Percentiles rank a stretch among this genome's conserved stretches.
Conservation (phyloP, 306 rosid species). For the Citrullus amarus region DNA sequence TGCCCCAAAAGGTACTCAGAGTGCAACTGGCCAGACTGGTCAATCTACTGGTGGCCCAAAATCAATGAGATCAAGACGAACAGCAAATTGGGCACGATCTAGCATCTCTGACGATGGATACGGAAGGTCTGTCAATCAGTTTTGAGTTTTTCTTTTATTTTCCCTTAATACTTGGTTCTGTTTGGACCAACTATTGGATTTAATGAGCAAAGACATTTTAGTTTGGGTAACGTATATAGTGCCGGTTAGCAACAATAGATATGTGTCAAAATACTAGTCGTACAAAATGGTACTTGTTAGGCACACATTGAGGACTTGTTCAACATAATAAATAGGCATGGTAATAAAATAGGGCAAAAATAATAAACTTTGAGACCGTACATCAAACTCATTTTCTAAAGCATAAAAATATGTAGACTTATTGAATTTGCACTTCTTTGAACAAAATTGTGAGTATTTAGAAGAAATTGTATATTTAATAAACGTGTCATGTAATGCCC, state of each 20-base stretch:
- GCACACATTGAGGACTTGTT: background rate
- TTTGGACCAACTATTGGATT: background rate
- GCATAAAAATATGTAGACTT: no score
- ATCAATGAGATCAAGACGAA: slow-evolving; percentile 73
- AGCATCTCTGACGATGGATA: slow-evolving; percentile 70
- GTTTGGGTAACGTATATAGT: background rate
- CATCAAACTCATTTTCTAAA: background rate
- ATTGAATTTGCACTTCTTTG: no score
- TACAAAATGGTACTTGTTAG: background rate
- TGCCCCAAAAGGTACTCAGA: slow-evolving; percentile 19
- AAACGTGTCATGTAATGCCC: background rate
- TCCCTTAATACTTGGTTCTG: background rate
- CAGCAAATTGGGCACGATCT: slow-evolving; percentile 74
- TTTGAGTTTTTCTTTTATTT: background rate
- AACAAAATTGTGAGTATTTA: background rate
- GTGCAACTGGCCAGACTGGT: slow-evolving; percentile 17
- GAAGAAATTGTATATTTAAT: background rate
- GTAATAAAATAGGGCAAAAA: background rate
- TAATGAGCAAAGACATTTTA: background rate
- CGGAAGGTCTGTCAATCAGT: slow-evolving; percentile 40
- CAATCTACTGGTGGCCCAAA: slow-evolving; percentile 43
- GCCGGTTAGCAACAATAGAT: background rate
- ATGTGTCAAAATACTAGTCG: background rate
- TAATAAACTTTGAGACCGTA: background rate
- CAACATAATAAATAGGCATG: background rate